Percentiles rank a stretch among this genome's conserved stretches.
Evolutionary conservation across 2,329 filamentous ascomycete species (phyloP).

Genomic region (Coniochaeta sp.): DNA sequence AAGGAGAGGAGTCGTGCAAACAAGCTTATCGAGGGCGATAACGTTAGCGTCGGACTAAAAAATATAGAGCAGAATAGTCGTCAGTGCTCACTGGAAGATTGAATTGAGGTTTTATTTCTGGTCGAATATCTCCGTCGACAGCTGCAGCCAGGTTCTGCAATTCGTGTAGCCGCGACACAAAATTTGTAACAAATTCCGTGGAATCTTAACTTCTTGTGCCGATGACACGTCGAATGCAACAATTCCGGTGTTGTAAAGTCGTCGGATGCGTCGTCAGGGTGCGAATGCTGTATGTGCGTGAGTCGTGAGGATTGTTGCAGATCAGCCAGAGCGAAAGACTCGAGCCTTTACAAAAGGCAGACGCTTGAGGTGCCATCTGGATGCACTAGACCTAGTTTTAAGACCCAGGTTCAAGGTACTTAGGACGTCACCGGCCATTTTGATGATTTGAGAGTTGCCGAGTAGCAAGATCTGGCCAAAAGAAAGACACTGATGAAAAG

Average conservation of each 20-base stretch:
- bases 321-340: neutral
- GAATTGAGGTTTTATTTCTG: neutral
- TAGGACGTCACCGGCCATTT: too few relatives aligned
- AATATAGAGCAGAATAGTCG: neutral
- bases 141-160: neutral
- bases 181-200: neutral
- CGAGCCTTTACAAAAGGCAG: neutral
- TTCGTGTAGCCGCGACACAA: neutral
- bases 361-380: too few relatives aligned
- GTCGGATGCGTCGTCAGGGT: neutral
- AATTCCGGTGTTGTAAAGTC: neutral
- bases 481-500: too few relatives aligned
- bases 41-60: neutral
- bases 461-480: too few relatives aligned
- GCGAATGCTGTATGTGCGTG: neutral
- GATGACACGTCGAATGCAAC: neutral
- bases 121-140: neutral
- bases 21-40: neutral
- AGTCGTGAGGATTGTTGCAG: neutral
- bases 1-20: neutral
- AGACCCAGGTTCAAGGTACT: too few relatives aligned
- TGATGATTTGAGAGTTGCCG: too few relatives aligned
- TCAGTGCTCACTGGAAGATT: neutral
- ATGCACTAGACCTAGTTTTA: too few relatives aligned
- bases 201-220: neutral